Conservation (phyloP, 176 grass and related monocot species). For the Phragmites australis region DNA sequence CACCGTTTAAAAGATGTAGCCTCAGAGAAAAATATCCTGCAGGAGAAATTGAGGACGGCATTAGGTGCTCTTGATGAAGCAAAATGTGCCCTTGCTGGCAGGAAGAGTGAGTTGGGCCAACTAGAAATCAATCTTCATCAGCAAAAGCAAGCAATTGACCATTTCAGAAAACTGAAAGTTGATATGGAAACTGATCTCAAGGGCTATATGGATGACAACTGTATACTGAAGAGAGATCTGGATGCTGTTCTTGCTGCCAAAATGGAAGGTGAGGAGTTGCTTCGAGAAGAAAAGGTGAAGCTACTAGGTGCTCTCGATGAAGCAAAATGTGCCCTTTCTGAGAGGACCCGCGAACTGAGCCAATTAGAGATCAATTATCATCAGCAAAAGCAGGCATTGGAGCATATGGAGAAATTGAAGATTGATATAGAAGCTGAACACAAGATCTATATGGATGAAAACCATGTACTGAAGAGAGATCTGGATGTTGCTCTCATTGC, state of each 20-base stretch:
- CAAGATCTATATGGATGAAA: conserved; percentile 48
- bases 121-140: conserved; percentile 43
- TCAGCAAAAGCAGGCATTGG: conserved; percentile 38
- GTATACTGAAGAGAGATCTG: conserved; percentile 42
- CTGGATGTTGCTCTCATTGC: conserved; percentile 45
- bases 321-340: conserved; percentile 43
- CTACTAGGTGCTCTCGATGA: conserved; percentile 41
- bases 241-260: conserved; percentile 49
- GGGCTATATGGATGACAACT: conserved; percentile 40
- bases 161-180: conserved; percentile 46
- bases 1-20: conserved; percentile 55
- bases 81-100: conserved; percentile 45
- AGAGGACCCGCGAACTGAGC: conserved; percentile 43
- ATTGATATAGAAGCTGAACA: conserved; percentile 43
- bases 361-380: conserved; percentile 32
- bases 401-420: conserved; percentile 49
- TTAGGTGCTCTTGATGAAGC: conserved; percentile 51
- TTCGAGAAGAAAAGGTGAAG: conserved; percentile 52
- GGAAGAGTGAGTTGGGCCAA: conserved; percentile 41
- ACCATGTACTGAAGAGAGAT: conserved; percentile 30
- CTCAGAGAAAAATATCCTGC: conserved; percentile 47
- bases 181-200: conserved; percentile 52
- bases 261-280: conserved; percentile 38
- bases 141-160: conserved; percentile 43
- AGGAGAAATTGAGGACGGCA: conserved; percentile 43